Evolutionary conservation across 1,139 yeast genomes (phyloP), one percentile per base, ranked within the genome.

Genomic region (Debaryomycetaceae sp.): DNA sequence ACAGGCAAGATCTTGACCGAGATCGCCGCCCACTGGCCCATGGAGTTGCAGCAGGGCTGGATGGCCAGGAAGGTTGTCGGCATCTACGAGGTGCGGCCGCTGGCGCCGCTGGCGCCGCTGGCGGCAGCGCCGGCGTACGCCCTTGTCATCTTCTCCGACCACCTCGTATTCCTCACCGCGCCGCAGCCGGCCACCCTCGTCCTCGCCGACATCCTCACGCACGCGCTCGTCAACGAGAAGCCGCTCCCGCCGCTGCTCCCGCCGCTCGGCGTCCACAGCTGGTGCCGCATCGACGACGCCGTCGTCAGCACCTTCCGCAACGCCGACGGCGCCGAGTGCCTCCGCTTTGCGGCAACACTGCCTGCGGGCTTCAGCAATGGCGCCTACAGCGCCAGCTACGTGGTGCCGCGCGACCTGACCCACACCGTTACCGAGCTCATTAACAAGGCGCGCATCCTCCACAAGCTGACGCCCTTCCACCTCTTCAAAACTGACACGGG

Each of bases 21-120:
- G 46, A 54, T 88, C 16, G 94, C 96, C 5, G 66, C 75, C 7
- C 77, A 77, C 15, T 89, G 96, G 96, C 97, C 97, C 0, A 60
- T 75, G 0, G 89, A 83, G 44, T 64, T 89, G 17, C 95, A 85
- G 43, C 81, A 80, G 47, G 95, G 95, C 16, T 88, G 96, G 96
- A 54, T 86, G 16, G 71, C 81, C 18, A 68, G 97, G 36, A 72
- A 93, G 39, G 91, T 89, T 3, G 88, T 89, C 13, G 83, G 93
- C 0, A 80, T 88, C 2, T 82, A 77, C 53, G 95, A 77, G 67
- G 67, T 85, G 5, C n/a, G n/a, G n/a, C n/a, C n/a, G n/a, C n/a
- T n/a, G n/a, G n/a, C n/a, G n/a, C n/a, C n/a, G n/a, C n/a, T n/a
- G n/a, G n/a, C n/a, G n/a, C n/a, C n/a, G n/a, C n/a, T n/a, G n/a